A percentile compares a stretch with the other conserved stretches of the same genome.
Evolutionary conservation across 2,329 filamentous ascomycete species (phyloP).

Genomic region (Aureobasidium sp.): DNA sequence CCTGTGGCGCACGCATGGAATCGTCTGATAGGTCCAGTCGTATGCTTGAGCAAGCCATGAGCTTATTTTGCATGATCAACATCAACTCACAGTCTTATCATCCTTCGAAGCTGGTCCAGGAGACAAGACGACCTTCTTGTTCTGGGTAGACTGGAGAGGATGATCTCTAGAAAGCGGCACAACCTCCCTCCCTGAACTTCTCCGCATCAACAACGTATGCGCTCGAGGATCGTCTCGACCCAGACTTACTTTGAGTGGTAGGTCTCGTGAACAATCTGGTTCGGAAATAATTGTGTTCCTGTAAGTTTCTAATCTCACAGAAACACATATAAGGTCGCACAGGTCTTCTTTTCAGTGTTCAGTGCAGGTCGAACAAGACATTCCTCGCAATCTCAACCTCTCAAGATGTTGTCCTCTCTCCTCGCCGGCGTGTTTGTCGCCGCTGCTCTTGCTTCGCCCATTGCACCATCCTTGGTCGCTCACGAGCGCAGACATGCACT

Average conservation of each 20-base stretch:
- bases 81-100: background rate
- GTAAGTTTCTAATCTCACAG: background rate
- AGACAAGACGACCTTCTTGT: background rate
- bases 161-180: background rate
- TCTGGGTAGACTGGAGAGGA: background rate
- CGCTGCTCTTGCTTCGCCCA: background rate
- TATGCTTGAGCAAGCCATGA: background rate
- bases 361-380: background rate
- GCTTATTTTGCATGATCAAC: background rate
- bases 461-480: conserved; percentile 29
- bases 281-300: background rate
- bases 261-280: background rate
- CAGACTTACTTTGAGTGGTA: background rate
- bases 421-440: conserved; percentile 34
- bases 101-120: background rate
- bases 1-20: background rate
- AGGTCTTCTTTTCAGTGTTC: background rate
- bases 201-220: background rate
- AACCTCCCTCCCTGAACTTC: background rate
- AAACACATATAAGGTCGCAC: background rate
- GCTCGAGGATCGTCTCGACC: background rate
- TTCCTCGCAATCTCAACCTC: background rate
- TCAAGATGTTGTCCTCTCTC: conserved; percentile 17
- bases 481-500: conserved; percentile 35
- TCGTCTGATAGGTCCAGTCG: background rate